Evolutionary conservation across 1,139 yeast genomes (phyloP).

Genomic region (Ogataea hybrid): DNA sequence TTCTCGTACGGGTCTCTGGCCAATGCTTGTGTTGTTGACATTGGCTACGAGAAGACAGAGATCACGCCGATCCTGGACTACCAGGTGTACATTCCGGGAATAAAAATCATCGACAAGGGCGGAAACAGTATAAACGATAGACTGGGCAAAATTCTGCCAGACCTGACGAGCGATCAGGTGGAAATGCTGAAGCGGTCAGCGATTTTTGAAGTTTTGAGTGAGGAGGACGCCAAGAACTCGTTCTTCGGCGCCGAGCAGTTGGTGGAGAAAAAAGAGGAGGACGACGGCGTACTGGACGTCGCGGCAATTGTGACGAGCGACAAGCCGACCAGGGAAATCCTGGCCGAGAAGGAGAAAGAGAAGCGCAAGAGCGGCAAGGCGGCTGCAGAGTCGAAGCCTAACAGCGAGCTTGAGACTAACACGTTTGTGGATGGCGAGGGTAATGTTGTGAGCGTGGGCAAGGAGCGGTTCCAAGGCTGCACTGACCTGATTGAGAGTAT

Average conservation of each 20-base stretch:
- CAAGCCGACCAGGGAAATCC: conserved; percentile 56
- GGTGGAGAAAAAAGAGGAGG: conserved; percentile 42
- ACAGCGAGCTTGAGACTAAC: conserved; percentile 64
- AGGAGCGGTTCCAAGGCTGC: conserved; percentile 83
- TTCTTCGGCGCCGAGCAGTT: conserved; percentile 56
- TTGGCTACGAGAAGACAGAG: conserved; percentile 76
- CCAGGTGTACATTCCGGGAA: conserved; percentile 38
- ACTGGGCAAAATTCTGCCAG: conserved; percentile 54
- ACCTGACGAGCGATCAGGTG: conserved; percentile 55
- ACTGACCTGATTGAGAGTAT: conserved; percentile 54
- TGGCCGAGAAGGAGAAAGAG: conserved; percentile 55
- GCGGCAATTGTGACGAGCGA: conserved; percentile 86
- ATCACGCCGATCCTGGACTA: conserved; percentile 76
- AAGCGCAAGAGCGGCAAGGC: conserved; percentile 35
- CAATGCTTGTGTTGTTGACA: conserved; percentile 70
- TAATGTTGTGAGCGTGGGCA: conserved; percentile 63
- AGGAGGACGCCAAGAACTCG: conserved; percentile 53
- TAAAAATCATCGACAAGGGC: conserved; percentile 58
- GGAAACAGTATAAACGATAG: conserved; percentile 59
- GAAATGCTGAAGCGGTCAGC: conserved; percentile 73
- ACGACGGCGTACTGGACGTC: conserved; percentile 79
- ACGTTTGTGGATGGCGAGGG: conserved; percentile 60
- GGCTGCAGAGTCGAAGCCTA: conserved; percentile 39
- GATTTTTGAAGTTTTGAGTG: conserved; percentile 77
- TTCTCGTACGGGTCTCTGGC: conserved; percentile 59